phyloP scores from a whole-genome alignment of 1,139 yeast genomes.

The Yueomyces sp. region DNA sequence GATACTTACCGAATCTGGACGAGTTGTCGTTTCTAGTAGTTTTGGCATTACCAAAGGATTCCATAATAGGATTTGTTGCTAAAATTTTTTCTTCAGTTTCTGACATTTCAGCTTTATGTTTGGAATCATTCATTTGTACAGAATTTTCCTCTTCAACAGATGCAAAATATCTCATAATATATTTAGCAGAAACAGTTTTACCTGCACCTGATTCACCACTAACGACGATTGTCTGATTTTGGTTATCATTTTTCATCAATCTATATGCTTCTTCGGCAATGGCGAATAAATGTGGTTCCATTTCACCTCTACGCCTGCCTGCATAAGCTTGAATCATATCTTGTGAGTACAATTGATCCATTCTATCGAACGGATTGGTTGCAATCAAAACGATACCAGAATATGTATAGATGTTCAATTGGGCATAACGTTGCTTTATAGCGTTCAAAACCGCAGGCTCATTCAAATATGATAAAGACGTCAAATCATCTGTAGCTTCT shows the following conservation, averaged over 20 bases:
- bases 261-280: conserved; percentile 97
- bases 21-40: conserved; percentile 97
- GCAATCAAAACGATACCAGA: conserved; percentile 97
- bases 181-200: conserved; percentile 94
- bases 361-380: conserved; percentile 89
- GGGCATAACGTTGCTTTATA: conserved; percentile 80
- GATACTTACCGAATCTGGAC: conserved; percentile 91
- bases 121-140: conserved; percentile 24
- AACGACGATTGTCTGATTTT: conserved; percentile 93
- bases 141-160: conserved; percentile 56
- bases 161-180: conserved; percentile 96
- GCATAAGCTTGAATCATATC: conserved; percentile 96
- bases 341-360: conserved; percentile 82
- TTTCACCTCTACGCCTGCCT: conserved; percentile 84
- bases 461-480: conserved; percentile 81
- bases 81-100: conserved; percentile 89
- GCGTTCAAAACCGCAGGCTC: conserved; percentile 97
- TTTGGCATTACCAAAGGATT: conserved; percentile 97
- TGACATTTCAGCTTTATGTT: conserved; percentile 59
- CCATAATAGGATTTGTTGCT: conserved; percentile 98
- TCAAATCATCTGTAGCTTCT: conserved; percentile 76
- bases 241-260: conserved; percentile 77
- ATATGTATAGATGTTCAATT: conserved; percentile 86
- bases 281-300: conserved; percentile 95
- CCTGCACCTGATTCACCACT: conserved; percentile 99